A percentile compares a stretch with the other conserved stretches of the same genome.
Conservation (phyloP, 371 early-diverging fungal genomes). For the Rhizopus sp. region DNA sequence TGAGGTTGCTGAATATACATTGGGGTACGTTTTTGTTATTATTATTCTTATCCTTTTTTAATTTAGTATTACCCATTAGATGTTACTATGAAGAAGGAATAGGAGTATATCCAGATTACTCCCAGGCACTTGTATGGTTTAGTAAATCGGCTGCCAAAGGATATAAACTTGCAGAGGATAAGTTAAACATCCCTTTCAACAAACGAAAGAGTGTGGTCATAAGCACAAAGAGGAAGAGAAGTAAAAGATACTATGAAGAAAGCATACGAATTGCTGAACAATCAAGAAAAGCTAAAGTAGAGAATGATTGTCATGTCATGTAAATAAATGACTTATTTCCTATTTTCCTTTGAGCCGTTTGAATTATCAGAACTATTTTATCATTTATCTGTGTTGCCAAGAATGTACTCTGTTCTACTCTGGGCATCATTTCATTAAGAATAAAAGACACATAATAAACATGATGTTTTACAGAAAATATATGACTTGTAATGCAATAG, state of each 20-base stretch:
- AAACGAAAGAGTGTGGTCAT: slow-evolving; percentile 1
- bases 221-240: slow-evolving; percentile 1
- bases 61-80: slow-evolving; percentile 3
- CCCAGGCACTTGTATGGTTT: slow-evolving; percentile 28
- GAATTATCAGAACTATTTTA: no score
- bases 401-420: no score
- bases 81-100: slow-evolving; percentile 31
- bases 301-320: slow-evolving; percentile 25
- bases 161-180: slow-evolving; percentile 24
- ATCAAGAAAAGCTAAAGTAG: slow-evolving; percentile 16
- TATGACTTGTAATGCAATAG: no score
- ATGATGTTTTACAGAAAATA: no score
- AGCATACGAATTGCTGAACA: slow-evolving; percentile 22
- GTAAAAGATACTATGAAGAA: slow-evolving; percentile 22
- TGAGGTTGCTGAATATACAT: slow-evolving; percentile 36
- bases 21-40: slow-evolving; percentile 32
- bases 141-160: slow-evolving; percentile 34
- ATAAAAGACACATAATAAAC: no score
- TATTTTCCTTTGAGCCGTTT: no score
- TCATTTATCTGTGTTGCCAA: no score
- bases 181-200: slow-evolving; percentile 7
- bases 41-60: background rate
- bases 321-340: background rate
- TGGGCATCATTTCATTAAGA: no score
- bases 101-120: slow-evolving; percentile 25